Evolutionary conservation across 208 protist genomes (phyloP).

Genomic region (Leptomonas pyrrhocoris): DNA sequence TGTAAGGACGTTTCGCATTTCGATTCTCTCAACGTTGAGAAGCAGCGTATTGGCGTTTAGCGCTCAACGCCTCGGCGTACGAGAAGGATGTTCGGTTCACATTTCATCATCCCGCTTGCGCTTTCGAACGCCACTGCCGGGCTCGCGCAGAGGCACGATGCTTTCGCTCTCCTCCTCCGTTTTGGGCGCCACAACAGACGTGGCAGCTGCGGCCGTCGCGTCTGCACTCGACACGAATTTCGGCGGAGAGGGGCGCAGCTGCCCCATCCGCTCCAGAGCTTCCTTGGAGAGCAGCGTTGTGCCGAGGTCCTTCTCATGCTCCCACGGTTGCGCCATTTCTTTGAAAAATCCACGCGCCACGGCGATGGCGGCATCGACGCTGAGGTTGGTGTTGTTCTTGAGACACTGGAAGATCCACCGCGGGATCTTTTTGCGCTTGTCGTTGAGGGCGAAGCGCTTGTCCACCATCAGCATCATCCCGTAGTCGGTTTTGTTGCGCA

Average conservation of each 20-base stretch:
- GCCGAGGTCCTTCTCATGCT: constrained; percentile 84
- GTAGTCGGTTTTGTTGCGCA: constrained; percentile 99
- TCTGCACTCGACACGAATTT: constrained; percentile 17
- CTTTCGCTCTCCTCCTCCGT: constrained; percentile 21
- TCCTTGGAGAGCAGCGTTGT: constrained; percentile 77
- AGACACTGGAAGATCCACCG: constrained; percentile 91
- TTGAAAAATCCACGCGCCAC: constrained; percentile 92
- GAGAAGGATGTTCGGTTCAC: background rate
- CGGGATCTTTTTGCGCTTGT: constrained; percentile 95
- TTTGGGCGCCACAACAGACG: background rate
- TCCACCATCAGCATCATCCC: constrained; percentile 99
- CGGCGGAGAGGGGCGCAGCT: constrained; percentile 35
- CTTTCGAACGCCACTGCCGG: constrained; percentile 39
- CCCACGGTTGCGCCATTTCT: constrained; percentile 96
- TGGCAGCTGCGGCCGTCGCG: background rate
- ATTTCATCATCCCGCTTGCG: constrained; percentile 23
- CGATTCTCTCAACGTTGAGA: too few species aligned
- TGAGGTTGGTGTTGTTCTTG: constrained; percentile 92
- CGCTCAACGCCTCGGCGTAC: background rate
- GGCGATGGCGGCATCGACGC: constrained; percentile 87
- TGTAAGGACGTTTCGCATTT: too few species aligned
- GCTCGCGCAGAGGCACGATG: constrained; percentile 63
- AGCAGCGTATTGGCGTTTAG: background rate
- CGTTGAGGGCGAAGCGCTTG: constrained; percentile 94
- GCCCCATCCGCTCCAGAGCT: constrained; percentile 48